Conservation (phyloP, 106 monocot species). For the Dendrobium catenatum region DNA sequence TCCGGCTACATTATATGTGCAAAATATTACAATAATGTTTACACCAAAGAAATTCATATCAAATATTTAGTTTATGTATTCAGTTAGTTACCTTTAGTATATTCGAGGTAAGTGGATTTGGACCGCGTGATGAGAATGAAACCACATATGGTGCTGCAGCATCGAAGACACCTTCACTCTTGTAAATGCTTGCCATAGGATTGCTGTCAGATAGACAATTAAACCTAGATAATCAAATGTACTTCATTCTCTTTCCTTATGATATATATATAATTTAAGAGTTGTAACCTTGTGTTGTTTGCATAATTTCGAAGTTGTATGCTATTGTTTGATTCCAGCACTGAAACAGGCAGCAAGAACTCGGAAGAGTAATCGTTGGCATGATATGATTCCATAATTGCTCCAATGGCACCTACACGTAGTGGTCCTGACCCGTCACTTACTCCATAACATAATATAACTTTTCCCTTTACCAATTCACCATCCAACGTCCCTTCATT, state of each 20-base stretch:
- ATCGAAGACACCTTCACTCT: no score
- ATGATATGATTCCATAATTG: conserved; percentile 9
- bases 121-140: no score
- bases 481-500: conserved; percentile 9
- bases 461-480: conserved; percentile 19
- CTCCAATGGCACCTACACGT: conserved; percentile 11
- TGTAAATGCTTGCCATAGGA: conserved; percentile 21
- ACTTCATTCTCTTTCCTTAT: no score
- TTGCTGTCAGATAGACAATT: conserved; percentile 1
- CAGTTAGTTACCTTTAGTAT: not conserved
- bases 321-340: not conserved
- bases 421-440: conserved; percentile 7
- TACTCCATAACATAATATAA: conserved; percentile 17
- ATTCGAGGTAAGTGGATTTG: no score
- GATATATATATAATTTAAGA: no score
- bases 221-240: not conserved
- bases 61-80: not conserved
- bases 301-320: conserved; percentile 8
- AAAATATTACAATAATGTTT: not conserved
- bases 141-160: no score
- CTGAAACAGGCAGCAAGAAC: conserved; percentile 8
- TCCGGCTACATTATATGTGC: conserved; percentile 12
- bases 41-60: not conserved
- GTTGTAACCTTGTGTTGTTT: conserved; percentile 11
- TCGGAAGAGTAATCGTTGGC: conserved; percentile 8